Conservation (phyloP, 2,329 filamentous ascomycete genomes). For the Dothidotthia symphoricarpi region DNA sequence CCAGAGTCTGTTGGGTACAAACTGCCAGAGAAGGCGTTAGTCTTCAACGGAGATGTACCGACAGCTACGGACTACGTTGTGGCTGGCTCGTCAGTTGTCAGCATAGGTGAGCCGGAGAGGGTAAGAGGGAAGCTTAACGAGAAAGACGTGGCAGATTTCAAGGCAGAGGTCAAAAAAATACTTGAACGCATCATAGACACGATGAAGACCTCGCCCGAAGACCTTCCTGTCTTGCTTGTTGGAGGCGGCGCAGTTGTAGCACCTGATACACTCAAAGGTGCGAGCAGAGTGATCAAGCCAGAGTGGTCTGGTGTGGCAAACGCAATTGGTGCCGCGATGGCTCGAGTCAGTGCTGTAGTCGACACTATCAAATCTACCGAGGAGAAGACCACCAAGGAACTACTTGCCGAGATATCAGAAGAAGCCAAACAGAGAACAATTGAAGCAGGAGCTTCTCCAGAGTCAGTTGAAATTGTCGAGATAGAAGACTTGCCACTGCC, state of each 20-base stretch:
- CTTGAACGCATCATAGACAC: constrained; percentile 59
- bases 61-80: constrained; percentile 60
- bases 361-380: constrained; percentile 44
- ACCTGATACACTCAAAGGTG: constrained; percentile 56
- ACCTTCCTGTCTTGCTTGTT: constrained; percentile 60
- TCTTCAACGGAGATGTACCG: constrained; percentile 57
- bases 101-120: constrained; percentile 47
- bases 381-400: constrained; percentile 32
- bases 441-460: constrained; percentile 37
- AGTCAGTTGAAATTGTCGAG: constrained; percentile 35
- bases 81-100: constrained; percentile 35
- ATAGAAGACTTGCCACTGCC: constrained; percentile 55
- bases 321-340: constrained; percentile 63
- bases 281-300: constrained; percentile 57
- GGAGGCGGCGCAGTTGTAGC: constrained; percentile 63
- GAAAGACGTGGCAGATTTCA: constrained; percentile 43
- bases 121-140: constrained; percentile 38
- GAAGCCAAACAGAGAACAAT: constrained; percentile 42
- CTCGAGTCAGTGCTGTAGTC: constrained; percentile 54
- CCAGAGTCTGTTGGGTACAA: constrained; percentile 63
- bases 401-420: constrained; percentile 39
- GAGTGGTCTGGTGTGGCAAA: constrained; percentile 61
- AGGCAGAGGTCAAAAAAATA: constrained; percentile 49
- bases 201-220: constrained; percentile 62
- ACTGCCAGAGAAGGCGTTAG: constrained; percentile 53